Base-by-base conservation (phyloP, 108 stramenopile genomes). In the Nitzschia inconspicua region DNA sequence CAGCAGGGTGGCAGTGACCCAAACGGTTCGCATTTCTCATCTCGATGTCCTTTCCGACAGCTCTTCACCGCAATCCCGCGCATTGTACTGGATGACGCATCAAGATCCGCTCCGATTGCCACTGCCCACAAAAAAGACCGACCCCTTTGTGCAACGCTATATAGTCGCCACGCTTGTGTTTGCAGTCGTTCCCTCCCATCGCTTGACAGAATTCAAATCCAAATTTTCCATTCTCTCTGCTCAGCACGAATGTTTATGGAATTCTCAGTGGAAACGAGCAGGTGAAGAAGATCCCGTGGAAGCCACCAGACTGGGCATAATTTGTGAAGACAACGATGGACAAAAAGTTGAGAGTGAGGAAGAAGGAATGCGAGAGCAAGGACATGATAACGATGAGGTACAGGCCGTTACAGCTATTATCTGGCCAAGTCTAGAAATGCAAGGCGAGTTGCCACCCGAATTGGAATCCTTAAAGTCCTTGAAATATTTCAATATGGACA, bases 101-200 rank as follows among this genome's bases (percentile, higher is more conserved):
- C 1, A 68, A 5, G 68, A 68, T 40, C 20, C 31, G 3, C 19
- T 65, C 10, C 9, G 24, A 36, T 43, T 56, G 26, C 28, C 48
- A 6, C 30, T 35, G 32, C 40, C 50, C 0, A 9, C 14, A 2
- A 23, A 30, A 11, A 18, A 14, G 4, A 2, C 36, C 16, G 63
- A 64, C 49, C 26, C 30, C 0, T 68, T 68, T 37, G 50, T 68
- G 44, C 59, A 68, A 18, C 58, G 68, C 44, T 68, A 68, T 18
- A 22, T 60, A 19, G n/a, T 68, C 5, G 40, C 59, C 18, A 41
- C 30, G 4, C 28, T 68, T 0, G 35, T 53, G 19, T 68, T 60
- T 47, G 49, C 68, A 3, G 22, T 66, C 4, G 55, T 36, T 22
- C 14, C 18, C n/a, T 20, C 3, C 48, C 62, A 42, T 25, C 54